phyloP scores from a whole-genome alignment of 148 eudicot genomes.

The Diospyros kaki region DNA sequence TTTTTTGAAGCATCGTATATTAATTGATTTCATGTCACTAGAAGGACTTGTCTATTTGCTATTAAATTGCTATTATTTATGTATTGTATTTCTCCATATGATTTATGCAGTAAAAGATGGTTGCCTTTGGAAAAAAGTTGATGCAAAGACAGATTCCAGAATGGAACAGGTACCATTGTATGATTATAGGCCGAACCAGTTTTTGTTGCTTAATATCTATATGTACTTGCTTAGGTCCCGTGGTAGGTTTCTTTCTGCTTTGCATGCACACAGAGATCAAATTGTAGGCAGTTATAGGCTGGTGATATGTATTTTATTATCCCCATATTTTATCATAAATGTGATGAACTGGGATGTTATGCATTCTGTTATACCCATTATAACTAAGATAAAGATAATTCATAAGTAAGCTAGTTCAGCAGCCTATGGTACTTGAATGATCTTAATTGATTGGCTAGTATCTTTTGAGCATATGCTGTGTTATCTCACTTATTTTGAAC shows the following conservation, averaged over 20 bases:
- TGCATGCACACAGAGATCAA: background rate
- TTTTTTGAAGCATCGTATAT: background rate
- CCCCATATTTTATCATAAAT: slow-evolving; percentile 2
- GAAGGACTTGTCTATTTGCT: background rate
- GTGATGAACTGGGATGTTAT: background rate
- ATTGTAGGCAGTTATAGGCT: background rate
- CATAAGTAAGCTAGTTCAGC: background rate
- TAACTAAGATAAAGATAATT: background rate
- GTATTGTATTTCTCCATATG: background rate
- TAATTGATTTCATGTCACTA: background rate
- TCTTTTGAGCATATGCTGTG: background rate
- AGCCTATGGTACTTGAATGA: background rate
- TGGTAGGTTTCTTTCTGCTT: background rate
- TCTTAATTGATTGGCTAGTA: background rate
- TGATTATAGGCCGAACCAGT: background rate
- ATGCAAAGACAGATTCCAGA: slow-evolving; percentile 86
- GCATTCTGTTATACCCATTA: background rate
- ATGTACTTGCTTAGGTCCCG: background rate
- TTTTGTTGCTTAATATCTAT: background rate
- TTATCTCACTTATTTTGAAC: slow-evolving; percentile 2
- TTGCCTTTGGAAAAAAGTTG: slow-evolving; percentile 91
- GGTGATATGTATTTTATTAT: background rate
- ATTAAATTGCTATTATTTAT: background rate
- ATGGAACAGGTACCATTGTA: slow-evolving; percentile 77
- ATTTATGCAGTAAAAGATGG: slow-evolving; percentile 44